Percentiles rank a stretch among this genome's conserved stretches.
Conservation (phyloP, 495 filamentous ascomycete species). For the Geopyxis carbonaria region DNA sequence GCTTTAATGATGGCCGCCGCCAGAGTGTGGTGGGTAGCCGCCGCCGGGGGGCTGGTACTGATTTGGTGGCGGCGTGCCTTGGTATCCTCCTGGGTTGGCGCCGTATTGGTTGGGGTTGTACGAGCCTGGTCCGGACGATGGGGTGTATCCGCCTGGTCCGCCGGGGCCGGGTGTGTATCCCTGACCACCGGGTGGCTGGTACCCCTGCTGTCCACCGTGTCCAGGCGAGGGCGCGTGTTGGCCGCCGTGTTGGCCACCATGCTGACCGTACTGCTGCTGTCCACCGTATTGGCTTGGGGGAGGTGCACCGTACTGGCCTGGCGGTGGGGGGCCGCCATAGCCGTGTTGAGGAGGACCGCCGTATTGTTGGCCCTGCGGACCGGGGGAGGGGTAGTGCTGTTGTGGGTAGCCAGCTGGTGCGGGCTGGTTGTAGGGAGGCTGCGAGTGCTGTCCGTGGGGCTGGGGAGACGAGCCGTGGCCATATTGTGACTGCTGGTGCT, state of each 20-base stretch:
- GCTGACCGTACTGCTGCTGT: constrained; percentile 12
- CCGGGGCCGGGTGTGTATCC: constrained; percentile 3
- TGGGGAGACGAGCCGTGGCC: constrained; percentile 7
- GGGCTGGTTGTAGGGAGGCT: constrained; percentile 10
- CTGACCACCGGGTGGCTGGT: constrained; percentile 7
- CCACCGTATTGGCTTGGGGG: constrained; percentile 25
- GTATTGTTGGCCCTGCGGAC: constrained; percentile 15
- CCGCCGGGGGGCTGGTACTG: constrained; percentile 18
- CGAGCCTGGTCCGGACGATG: too few relatives aligned
- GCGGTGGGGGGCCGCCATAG: constrained; percentile 13
- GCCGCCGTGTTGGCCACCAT: constrained; percentile 14
- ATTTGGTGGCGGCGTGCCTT: constrained; percentile 16
- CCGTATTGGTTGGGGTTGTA: background rate
- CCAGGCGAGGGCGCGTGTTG: background rate
- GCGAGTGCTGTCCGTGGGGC: constrained; percentile 6
- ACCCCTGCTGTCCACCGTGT: background rate
- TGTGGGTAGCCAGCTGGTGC: constrained; percentile 11
- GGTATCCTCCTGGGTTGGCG: constrained; percentile 11
- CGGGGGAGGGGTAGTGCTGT: constrained; percentile 16
- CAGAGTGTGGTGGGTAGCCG: background rate
- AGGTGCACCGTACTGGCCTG: constrained; percentile 20
- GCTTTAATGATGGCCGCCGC: too few relatives aligned
- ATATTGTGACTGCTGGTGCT: constrained; percentile 12
- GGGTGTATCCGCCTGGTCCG: background rate
- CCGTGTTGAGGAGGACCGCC: constrained; percentile 14